Conservation (phyloP, 805 yeast genomes). For the Komagataella ulmi region DNA sequence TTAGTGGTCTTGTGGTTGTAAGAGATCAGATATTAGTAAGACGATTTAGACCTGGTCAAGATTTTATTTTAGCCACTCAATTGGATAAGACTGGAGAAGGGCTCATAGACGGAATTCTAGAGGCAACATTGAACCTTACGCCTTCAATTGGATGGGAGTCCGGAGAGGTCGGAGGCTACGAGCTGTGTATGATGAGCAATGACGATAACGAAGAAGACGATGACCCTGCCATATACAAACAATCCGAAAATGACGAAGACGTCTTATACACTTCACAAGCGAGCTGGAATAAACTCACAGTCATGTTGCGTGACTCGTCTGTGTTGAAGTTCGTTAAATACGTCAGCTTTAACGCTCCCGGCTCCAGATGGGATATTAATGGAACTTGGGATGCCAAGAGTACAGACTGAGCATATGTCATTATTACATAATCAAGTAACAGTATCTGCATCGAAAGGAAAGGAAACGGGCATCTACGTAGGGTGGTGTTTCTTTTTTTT, state of each 20-base stretch:
- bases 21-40: constrained; percentile 63
- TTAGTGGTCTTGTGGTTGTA: constrained; percentile 51
- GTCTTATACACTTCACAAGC: constrained; percentile 75
- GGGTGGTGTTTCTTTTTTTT: not conserved
- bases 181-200: constrained; percentile 62
- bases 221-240: constrained; percentile 78
- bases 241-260: constrained; percentile 55
- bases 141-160: constrained; percentile 76
- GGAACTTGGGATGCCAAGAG: constrained; percentile 66
- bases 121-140: constrained; percentile 72
- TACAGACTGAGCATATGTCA: constrained; percentile 11
- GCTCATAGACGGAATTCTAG: constrained; percentile 42
- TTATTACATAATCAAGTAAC: not conserved
- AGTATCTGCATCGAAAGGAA: not conserved
- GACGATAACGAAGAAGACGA: constrained; percentile 38
- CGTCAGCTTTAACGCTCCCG: constrained; percentile 76
- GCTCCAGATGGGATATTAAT: constrained; percentile 85
- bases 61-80: constrained; percentile 79
- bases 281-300: constrained; percentile 63
- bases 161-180: constrained; percentile 94
- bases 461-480: not conserved
- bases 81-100: constrained; percentile 17
- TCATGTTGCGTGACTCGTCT: constrained; percentile 72
- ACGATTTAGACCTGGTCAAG: constrained; percentile 90
- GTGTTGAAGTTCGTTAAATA: constrained; percentile 90